phyloP scores from a whole-genome alignment of 2,329 filamentous ascomycete genomes.

The Ilyonectria destructans region DNA sequence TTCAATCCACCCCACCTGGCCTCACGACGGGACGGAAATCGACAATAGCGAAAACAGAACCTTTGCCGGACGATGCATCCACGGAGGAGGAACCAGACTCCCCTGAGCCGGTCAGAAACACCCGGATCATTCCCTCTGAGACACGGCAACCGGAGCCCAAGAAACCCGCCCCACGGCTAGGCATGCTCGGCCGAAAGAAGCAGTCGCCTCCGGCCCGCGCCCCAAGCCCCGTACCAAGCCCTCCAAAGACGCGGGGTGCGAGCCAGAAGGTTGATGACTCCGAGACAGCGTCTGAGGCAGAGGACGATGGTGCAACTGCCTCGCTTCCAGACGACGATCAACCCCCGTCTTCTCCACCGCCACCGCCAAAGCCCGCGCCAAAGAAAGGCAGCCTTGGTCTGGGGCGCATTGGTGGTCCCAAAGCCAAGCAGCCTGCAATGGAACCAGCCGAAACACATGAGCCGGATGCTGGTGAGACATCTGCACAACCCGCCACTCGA shows the following conservation, averaged over 20 bases:
- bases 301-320: slow-evolving; percentile 51
- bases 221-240: slow-evolving; percentile 31
- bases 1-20: slow-evolving; percentile 65
- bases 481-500: slow-evolving; percentile 24
- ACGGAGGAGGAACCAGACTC: slow-evolving; percentile 54
- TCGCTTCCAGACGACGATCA: slow-evolving; percentile 40
- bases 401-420: slow-evolving; percentile 61
- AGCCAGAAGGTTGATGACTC: slow-evolving; percentile 48
- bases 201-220: slow-evolving; percentile 48
- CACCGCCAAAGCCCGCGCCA: slow-evolving; percentile 43
- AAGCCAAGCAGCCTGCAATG: slow-evolving; percentile 39
- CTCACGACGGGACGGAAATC: slow-evolving; percentile 48
- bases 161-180: slow-evolving; percentile 50
- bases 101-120: slow-evolving; percentile 13
- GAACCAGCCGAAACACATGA: slow-evolving; percentile 23
- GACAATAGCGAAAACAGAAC: slow-evolving; percentile 26
- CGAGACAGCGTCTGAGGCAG: slow-evolving; percentile 64
- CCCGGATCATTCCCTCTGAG: slow-evolving; percentile 26
- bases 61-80: slow-evolving; percentile 48
- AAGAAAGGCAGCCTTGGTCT: slow-evolving; percentile 57
- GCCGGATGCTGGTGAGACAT: slow-evolving; percentile 25
- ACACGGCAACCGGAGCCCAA: slow-evolving; percentile 38
- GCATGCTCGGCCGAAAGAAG: slow-evolving; percentile 56
- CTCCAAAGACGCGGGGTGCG: slow-evolving; percentile 16
- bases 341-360: slow-evolving; percentile 35